Percentiles rank a stretch among this genome's conserved stretches.
Evolutionary conservation across 805 yeast genomes (phyloP).

Genomic region (Candida orba): DNA sequence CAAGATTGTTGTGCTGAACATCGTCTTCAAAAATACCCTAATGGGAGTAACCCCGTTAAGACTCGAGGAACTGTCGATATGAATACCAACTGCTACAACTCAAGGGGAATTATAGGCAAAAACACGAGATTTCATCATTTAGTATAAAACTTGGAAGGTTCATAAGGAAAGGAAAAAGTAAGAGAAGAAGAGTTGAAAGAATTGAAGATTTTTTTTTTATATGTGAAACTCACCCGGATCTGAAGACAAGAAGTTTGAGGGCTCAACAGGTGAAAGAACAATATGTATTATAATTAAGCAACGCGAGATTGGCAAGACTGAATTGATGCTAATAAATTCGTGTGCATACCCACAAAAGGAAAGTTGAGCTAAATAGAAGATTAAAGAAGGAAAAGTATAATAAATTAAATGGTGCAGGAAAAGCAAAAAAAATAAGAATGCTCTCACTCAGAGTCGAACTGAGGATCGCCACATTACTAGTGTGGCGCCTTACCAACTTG

Average conservation of each 20-base stretch:
- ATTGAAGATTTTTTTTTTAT: background rate
- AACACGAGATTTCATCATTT: slow-evolving; percentile 28
- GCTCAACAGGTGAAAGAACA: no score
- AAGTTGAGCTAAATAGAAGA: no score
- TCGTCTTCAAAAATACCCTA: slow-evolving; percentile 26
- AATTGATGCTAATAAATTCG: no score
- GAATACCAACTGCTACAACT: slow-evolving; percentile 12
- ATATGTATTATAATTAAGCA: no score
- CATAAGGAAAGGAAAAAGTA: slow-evolving; percentile 9
- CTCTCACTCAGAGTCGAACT: slow-evolving; percentile 70
- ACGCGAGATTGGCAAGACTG: no score
- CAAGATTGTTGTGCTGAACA: slow-evolving; percentile 18
- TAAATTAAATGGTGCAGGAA: no score
- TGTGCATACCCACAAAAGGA: no score
- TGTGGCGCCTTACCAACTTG: slow-evolving; percentile 77
- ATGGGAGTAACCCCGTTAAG: slow-evolving; percentile 12
- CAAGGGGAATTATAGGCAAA: slow-evolving; percentile 21
- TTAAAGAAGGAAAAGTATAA: no score
- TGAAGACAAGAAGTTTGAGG: no score
- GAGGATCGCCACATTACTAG: slow-evolving; percentile 81
- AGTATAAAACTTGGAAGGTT: slow-evolving; percentile 29
- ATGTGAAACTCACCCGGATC: no score
- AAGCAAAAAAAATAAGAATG: slow-evolving; percentile 25
- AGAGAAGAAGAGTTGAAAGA: background rate
- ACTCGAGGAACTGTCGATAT: slow-evolving; percentile 12